Conservation (phyloP, 2,329 filamentous ascomycete species). For the Neofusicoccum sp. region DNA sequence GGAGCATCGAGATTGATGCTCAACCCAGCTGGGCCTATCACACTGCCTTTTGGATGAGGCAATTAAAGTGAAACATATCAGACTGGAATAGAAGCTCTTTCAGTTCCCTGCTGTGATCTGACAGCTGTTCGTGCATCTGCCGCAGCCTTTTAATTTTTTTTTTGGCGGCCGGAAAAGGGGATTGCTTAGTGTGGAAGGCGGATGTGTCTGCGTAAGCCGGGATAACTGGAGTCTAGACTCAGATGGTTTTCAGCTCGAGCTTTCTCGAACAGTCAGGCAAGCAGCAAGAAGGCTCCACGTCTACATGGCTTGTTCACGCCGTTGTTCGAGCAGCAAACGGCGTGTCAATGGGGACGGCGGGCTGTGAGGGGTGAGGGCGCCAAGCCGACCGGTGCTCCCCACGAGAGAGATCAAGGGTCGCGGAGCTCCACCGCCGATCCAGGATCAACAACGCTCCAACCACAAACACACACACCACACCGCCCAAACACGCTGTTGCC, state of each 20-base stretch:
- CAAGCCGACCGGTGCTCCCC: background rate
- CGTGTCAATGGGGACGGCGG: background rate
- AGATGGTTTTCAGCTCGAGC: background rate
- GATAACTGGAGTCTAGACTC: background rate
- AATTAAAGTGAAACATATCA: too few relatives aligned
- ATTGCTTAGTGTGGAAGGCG: background rate
- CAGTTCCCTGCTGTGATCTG: too few relatives aligned
- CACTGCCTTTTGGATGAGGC: too few relatives aligned
- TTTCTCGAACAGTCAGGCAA: background rate
- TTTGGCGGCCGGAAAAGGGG: background rate
- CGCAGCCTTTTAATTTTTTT: background rate
- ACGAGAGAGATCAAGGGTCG: background rate
- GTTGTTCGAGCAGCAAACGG: background rate
- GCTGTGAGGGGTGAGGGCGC: background rate
- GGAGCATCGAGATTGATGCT: too few relatives aligned
- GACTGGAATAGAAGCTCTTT: too few relatives aligned
- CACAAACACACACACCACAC: conserved; percentile 10
- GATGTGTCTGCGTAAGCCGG: background rate
- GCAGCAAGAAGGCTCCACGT: background rate
- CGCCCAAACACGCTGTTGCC: conserved; percentile 5
- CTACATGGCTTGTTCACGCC: background rate
- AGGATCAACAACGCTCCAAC: conserved; percentile 1
- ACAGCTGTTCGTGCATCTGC: too few relatives aligned
- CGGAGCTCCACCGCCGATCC: conserved; percentile 15
- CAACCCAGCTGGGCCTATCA: too few relatives aligned